These are phyloP conservation scores for Nematodospora valgi DNA, from an alignment of 805 yeast species.

Conservation along the genomic window DNA sequence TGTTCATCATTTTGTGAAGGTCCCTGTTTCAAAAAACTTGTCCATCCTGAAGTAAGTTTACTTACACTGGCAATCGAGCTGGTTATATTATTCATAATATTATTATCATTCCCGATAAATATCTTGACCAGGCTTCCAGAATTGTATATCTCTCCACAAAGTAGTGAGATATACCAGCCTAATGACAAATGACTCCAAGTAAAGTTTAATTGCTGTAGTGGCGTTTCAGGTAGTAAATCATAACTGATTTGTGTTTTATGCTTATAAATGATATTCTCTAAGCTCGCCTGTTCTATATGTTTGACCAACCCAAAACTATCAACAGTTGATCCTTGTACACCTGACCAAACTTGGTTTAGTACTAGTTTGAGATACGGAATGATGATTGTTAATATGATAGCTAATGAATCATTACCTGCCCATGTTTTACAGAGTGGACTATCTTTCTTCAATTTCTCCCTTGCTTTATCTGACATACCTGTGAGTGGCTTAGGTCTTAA, in stretches of 20 bases:
- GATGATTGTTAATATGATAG: conserved; percentile 36
- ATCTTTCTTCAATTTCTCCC: conserved; percentile 49
- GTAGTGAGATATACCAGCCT: conserved; percentile 71
- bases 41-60: conserved; percentile 37
- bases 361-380: conserved; percentile 33
- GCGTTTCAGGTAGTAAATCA: conserved; percentile 43
- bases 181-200: conserved; percentile 61
- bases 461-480: conserved; percentile 60
- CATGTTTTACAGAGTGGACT: conserved; percentile 49
- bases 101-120: conserved; percentile 21
- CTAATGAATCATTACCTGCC: conserved; percentile 54
- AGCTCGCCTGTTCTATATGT: conserved; percentile 38
- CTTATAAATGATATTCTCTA: conserved; percentile 17
- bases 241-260: conserved; percentile 27
- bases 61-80: conserved; percentile 35
- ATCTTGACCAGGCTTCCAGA: conserved; percentile 18
- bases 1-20: conserved; percentile 9
- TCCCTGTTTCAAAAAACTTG: conserved; percentile 23
- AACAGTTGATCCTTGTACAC: conserved; percentile 14
- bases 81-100: conserved; percentile 38
- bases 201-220: conserved; percentile 47
- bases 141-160: conserved; percentile 57
- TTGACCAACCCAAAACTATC: conserved; percentile 32
- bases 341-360: conserved; percentile 23
- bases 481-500: conserved; percentile 50